phyloP scores from a whole-genome alignment of 2,329 filamentous ascomycete genomes.

The Trichoderma koningiopsis region DNA sequence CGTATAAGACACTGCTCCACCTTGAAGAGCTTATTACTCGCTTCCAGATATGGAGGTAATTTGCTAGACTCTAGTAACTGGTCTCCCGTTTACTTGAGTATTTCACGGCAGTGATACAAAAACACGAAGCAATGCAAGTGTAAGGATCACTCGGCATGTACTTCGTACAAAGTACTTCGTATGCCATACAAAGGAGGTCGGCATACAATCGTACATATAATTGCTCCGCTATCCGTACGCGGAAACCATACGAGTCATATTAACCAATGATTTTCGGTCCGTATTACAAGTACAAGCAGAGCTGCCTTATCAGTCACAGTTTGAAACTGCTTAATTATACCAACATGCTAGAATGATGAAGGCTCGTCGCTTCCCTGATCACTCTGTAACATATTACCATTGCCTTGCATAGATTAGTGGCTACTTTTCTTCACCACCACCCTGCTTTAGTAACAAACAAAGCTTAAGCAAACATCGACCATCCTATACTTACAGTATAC shows the following conservation, averaged over 20 bases:
- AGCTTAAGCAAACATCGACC: not conserved
- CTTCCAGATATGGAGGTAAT: not conserved
- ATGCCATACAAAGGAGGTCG: constrained; percentile 6
- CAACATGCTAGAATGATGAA: not conserved
- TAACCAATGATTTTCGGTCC: not conserved
- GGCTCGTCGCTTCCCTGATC: not conserved
- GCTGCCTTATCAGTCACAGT: not conserved
- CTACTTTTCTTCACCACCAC: not conserved
- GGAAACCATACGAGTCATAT: constrained; percentile 3
- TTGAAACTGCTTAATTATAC: constrained; percentile 16
- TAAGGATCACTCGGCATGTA: not conserved
- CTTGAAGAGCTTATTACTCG: not conserved
- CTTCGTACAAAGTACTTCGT: not conserved
- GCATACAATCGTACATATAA: not conserved
- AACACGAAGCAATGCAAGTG: not conserved
- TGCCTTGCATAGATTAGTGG: not conserved
- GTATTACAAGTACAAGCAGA: constrained; percentile 5
- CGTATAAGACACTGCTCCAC: not conserved
- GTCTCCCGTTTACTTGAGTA: not conserved
- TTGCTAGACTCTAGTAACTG: not conserved
- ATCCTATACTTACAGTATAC: not conserved
- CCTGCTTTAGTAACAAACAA: not conserved
- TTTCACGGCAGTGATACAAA: not conserved
- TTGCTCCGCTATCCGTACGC: not conserved
- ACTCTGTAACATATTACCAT: not conserved